phyloP scores from a whole-genome alignment of 1,139 yeast species.

The Blastobotrys capitulatus region DNA sequence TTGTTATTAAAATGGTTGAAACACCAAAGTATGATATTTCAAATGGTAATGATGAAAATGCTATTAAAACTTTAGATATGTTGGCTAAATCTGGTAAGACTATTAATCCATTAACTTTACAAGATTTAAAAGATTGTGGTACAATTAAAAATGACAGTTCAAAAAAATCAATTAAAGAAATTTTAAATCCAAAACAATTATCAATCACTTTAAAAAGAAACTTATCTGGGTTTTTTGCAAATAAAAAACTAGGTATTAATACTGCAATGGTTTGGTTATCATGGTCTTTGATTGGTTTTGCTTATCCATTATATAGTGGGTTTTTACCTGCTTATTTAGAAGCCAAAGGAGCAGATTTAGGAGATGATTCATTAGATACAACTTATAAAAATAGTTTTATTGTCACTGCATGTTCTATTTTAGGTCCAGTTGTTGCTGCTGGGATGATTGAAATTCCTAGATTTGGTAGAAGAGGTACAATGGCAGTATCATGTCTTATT shows the following conservation, averaged over 20 bases:
- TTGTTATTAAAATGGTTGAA: conserved; percentile 46
- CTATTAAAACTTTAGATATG: conserved; percentile 22
- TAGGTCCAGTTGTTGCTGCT: conserved; percentile 56
- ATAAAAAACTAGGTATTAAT: conserved; percentile 38
- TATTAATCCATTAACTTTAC: conserved; percentile 30
- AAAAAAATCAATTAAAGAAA: conserved; percentile 11
- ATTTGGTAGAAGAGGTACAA: conserved; percentile 52
- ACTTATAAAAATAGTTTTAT: conserved; percentile 50
- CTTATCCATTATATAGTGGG: conserved; percentile 47
- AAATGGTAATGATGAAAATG: conserved; percentile 50
- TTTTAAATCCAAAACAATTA: conserved; percentile 16
- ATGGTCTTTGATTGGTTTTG: conserved; percentile 49
- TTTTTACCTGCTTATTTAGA: conserved; percentile 47
- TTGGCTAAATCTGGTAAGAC: conserved; percentile 24
- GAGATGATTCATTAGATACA: conserved; percentile 38
- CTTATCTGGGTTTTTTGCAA: conserved; percentile 36
- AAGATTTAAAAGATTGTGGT: conserved; percentile 41
- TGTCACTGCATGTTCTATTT: conserved; percentile 46
- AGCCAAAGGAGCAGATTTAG: conserved; percentile 42
- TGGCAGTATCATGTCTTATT: conserved; percentile 49
- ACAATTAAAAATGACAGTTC: conserved; percentile 14
- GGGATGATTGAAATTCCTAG: neutral
- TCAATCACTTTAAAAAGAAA: conserved; percentile 16
- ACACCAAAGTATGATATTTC: conserved; percentile 54
- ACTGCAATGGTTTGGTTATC: conserved; percentile 41